These are phyloP conservation scores for Acer yangbiense DNA, from an alignment of 345 rosid species.

Conservation along the genomic window DNA sequence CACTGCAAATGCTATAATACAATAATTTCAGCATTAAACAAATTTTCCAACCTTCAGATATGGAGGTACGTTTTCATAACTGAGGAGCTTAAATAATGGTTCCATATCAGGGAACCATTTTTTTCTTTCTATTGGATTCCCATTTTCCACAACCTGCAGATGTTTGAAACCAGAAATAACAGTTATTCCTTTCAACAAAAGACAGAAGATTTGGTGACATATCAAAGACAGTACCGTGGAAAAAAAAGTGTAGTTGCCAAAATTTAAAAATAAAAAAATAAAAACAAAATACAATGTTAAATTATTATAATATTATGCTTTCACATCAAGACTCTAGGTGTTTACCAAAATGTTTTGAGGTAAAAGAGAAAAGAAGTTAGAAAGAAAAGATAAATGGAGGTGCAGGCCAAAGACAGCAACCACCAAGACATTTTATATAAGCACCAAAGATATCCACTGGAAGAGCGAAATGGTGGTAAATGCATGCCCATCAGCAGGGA, in stretches of 20 bases:
- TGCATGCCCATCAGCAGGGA: not conserved
- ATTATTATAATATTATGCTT: not conserved
- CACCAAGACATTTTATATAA: not conserved
- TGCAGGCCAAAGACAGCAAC: not conserved
- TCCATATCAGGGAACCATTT: constrained; percentile 93
- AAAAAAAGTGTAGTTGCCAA: not conserved
- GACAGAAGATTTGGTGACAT: not conserved
- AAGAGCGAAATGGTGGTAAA: not conserved
- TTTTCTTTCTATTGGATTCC: constrained; percentile 78
- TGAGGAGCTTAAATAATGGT: constrained; percentile 93
- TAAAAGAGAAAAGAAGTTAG: not conserved
- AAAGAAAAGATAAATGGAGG: not conserved
- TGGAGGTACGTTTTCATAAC: constrained; percentile 93
- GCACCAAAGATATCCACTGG: not conserved
- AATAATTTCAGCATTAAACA: constrained; percentile 14
- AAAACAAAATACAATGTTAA: not conserved
- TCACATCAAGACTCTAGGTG: not conserved
- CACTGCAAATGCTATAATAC: constrained; percentile 16
- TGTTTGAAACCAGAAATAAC: constrained; percentile 6
- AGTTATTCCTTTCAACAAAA: constrained; percentile 13
- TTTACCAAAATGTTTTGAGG: not conserved
- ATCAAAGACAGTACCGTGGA: not conserved
- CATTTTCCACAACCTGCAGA: constrained; percentile 77
- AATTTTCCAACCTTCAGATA: constrained; percentile 69
- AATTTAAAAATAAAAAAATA: not conserved